Percentiles rank a stretch among this genome's conserved stretches.
Evolutionary conservation across 2,329 filamentous ascomycete species (phyloP).

Genomic region (Sporothrix dimorphospora): DNA sequence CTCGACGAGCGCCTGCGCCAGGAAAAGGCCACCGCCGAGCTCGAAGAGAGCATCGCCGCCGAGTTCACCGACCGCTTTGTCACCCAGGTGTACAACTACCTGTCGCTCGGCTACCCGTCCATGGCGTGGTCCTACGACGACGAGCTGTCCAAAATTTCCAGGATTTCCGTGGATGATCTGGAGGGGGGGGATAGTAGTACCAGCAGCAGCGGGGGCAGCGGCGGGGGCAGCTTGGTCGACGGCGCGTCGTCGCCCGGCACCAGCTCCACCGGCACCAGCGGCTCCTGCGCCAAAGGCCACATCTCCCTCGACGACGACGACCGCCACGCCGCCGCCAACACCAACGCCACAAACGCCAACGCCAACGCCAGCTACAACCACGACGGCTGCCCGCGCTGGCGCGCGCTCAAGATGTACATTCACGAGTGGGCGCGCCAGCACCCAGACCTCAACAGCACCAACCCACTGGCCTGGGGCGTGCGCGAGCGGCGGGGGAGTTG

Average conservation of each 20-base stretch:
- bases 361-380: slow-evolving; percentile 42
- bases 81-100: slow-evolving; percentile 96
- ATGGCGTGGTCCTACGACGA: slow-evolving; percentile 81
- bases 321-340: slow-evolving; percentile 34
- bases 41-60: slow-evolving; percentile 56
- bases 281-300: slow-evolving; percentile 65
- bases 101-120: slow-evolving; percentile 88
- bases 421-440: slow-evolving; percentile 89
- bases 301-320: slow-evolving; percentile 66
- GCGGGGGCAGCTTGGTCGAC: slow-evolving; percentile 43
- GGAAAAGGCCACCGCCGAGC: slow-evolving; percentile 55
- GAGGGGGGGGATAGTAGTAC: slow-evolving; percentile 65
- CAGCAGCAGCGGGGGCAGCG: slow-evolving; percentile 19
- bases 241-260: slow-evolving; percentile 49
- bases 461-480: slow-evolving; percentile 68
- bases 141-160: slow-evolving; percentile 81
- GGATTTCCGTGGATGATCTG: slow-evolving; percentile 69
- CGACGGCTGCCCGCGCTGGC: slow-evolving; percentile 72
- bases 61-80: slow-evolving; percentile 86
- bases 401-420: slow-evolving; percentile 80
- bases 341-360: slow-evolving; percentile 19
- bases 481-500: slow-evolving; percentile 70
- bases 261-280: slow-evolving; percentile 32
- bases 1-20: slow-evolving; percentile 55
- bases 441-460: slow-evolving; percentile 67